phyloP scores from a whole-genome alignment of 805 yeast genomes.

The Metschnikowia lochheadii region DNA sequence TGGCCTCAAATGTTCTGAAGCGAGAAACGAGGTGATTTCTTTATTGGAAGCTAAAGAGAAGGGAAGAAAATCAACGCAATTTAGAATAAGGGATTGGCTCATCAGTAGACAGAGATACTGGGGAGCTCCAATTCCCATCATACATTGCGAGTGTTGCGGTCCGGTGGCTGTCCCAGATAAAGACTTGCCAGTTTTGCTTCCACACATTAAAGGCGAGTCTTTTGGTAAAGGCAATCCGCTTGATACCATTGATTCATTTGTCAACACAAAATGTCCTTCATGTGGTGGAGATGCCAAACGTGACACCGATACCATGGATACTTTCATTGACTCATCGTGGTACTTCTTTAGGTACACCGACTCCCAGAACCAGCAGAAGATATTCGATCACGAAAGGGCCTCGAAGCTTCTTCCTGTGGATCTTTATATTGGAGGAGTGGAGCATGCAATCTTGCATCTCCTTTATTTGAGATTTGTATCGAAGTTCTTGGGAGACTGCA shows the following conservation, averaged over 20 bases:
- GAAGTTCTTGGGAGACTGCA: constrained; percentile 66
- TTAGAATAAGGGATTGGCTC: constrained; percentile 85
- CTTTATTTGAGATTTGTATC: constrained; percentile 82
- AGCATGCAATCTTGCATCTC: constrained; percentile 91
- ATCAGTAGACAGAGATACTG: constrained; percentile 93
- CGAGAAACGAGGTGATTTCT: constrained; percentile 43
- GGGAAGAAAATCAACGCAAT: constrained; percentile 52
- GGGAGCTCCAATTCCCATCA: constrained; percentile 98
- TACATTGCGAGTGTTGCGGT: constrained; percentile 85
- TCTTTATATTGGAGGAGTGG: constrained; percentile 90
- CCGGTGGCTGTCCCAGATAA: constrained; percentile 87
- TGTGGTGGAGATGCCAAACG: constrained; percentile 73
- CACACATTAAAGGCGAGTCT: constrained; percentile 52
- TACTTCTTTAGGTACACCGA: constrained; percentile 84
- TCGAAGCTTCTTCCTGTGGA: constrained; percentile 72
- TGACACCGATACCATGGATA: constrained; percentile 98
- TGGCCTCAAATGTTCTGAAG: constrained; percentile 51
- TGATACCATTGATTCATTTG: constrained; percentile 61
- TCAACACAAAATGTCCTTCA: constrained; percentile 72
- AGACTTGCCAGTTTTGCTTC: constrained; percentile 79
- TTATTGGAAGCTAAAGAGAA: constrained; percentile 32
- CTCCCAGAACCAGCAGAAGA: constrained; percentile 51
- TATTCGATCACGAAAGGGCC: constrained; percentile 53
- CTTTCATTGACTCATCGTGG: constrained; percentile 98
- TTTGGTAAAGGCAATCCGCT: constrained; percentile 63